Conservation (phyloP, 2,329 filamentous ascomycete species). For the Trematosphaeria pertusa region DNA sequence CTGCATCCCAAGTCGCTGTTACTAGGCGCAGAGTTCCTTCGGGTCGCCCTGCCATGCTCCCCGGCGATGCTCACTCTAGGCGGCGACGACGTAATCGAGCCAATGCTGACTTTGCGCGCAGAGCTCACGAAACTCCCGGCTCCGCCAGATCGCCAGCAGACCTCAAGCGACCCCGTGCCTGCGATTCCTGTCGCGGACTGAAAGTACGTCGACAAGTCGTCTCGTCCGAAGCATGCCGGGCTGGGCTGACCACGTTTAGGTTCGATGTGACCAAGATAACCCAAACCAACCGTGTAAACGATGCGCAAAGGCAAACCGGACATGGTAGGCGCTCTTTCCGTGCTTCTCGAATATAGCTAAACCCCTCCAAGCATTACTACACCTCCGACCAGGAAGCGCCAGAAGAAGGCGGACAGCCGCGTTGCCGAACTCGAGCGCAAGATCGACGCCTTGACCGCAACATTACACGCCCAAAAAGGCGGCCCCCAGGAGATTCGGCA, state of each 20-base stretch:
- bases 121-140: constrained; percentile 35
- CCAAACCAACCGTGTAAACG: constrained; percentile 66
- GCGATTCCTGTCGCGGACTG: constrained; percentile 56
- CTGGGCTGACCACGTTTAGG: constrained; percentile 50
- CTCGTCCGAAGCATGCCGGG: not conserved
- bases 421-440: constrained; percentile 92
- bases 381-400: constrained; percentile 75
- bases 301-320: constrained; percentile 80
- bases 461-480: constrained; percentile 66
- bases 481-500: constrained; percentile 28
- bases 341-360: not conserved
- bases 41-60: no score
- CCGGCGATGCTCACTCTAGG: no score
- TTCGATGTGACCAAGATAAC: constrained; percentile 82
- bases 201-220: constrained; percentile 30
- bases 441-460: constrained; percentile 86
- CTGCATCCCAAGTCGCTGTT: no score
- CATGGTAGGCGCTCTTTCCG: constrained; percentile 63
- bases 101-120: constrained; percentile 17
- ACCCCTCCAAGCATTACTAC: constrained; percentile 56
- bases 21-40: no score
- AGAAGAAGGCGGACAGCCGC: constrained; percentile 89
- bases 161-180: constrained; percentile 55
- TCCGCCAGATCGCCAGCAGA: constrained; percentile 45
- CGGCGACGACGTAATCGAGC: no score